A percentile compares a stretch with the other conserved stretches of the same genome.
These are phyloP conservation scores for Cichorium intybus DNA, from an alignment of 140 eudicot species.

Conservation along the genomic window DNA sequence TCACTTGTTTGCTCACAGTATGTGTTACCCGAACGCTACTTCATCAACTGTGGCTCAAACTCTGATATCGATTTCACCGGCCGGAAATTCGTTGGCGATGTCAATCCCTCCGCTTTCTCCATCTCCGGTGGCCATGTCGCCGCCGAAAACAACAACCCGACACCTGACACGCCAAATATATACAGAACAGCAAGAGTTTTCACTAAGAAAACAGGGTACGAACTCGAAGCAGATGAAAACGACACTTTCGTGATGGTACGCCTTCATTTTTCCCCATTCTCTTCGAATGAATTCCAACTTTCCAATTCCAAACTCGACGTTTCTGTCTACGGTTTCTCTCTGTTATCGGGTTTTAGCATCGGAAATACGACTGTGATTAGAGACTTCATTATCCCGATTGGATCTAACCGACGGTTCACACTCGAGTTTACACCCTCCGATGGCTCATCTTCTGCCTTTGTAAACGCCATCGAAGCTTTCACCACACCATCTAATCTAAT, in stretches of 20 bases:
- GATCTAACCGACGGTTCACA: background rate
- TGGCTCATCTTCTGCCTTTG: conserved; percentile 34
- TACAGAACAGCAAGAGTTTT: conserved; percentile 52
- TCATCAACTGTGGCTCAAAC: conserved; percentile 67
- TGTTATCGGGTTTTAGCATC: conserved; percentile 36
- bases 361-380: conserved; percentile 2
- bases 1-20: conserved; percentile 22
- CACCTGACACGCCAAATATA: conserved; percentile 18
- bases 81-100: too few relatives aligned
- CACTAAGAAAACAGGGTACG: conserved; percentile 31
- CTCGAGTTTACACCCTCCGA: conserved; percentile 30
- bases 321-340: conserved; percentile 25
- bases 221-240: conserved; percentile 19
- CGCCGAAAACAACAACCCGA: background rate
- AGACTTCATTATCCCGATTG: conserved; percentile 35
- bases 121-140: conserved; percentile 10
- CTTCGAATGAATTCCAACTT: conserved; percentile 5
- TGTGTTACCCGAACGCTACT: conserved; percentile 35
- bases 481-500: conserved; percentile 29
- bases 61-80: background rate
- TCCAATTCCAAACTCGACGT: conserved; percentile 35
- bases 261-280: conserved; percentile 46
- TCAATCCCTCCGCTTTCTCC: conserved; percentile 7
- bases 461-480: conserved; percentile 56
- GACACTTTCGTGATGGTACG: conserved; percentile 57